A percentile compares a stretch with the other conserved stretches of the same genome.
Evolutionary conservation across 2,329 filamentous ascomycete species (phyloP).

Genomic region (Fusarium tricinctum): DNA sequence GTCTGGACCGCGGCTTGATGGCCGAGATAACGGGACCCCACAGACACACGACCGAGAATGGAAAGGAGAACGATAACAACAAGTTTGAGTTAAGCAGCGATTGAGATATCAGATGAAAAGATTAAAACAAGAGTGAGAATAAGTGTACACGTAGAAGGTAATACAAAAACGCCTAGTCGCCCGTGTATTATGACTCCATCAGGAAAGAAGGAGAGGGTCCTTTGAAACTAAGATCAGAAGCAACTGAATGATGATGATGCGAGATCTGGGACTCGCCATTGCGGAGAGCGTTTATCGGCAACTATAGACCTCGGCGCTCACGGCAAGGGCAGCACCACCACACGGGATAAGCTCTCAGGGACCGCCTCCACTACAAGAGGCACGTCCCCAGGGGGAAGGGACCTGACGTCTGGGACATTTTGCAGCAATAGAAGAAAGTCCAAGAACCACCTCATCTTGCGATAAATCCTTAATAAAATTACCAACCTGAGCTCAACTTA

Average conservation of each 20-base stretch:
- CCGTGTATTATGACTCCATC: slow-evolving; percentile 44
- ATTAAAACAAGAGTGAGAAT: slow-evolving; percentile 14
- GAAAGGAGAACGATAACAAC: slow-evolving; percentile 20
- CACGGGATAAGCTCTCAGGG: slow-evolving; percentile 31
- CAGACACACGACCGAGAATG: slow-evolving; percentile 30
- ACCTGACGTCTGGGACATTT: slow-evolving; percentile 12
- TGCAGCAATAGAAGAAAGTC: background rate
- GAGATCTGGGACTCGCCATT: slow-evolving; percentile 32
- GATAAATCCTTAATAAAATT: too few species aligned
- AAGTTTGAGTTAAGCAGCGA: slow-evolving; percentile 2
- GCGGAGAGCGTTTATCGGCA: slow-evolving; percentile 43
- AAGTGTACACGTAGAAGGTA: slow-evolving; percentile 21
- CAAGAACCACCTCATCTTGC: too few species aligned
- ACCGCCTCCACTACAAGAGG: slow-evolving; percentile 32
- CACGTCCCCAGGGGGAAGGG: slow-evolving; percentile 19
- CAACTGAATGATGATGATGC: slow-evolving; percentile 33
- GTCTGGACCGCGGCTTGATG: slow-evolving; percentile 50
- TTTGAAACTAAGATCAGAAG: slow-evolving; percentile 40
- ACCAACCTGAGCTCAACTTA: too few species aligned
- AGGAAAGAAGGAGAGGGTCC: slow-evolving; percentile 35
- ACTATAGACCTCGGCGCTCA: slow-evolving; percentile 42
- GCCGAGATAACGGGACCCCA: slow-evolving; percentile 48
- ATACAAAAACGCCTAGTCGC: slow-evolving; percentile 25
- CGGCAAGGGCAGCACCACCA: slow-evolving; percentile 17
- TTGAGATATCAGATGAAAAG: slow-evolving; percentile 15